Evolutionary conservation across 1,139 yeast genomes (phyloP).

Genomic region (Tardiomyces depauwii): DNA sequence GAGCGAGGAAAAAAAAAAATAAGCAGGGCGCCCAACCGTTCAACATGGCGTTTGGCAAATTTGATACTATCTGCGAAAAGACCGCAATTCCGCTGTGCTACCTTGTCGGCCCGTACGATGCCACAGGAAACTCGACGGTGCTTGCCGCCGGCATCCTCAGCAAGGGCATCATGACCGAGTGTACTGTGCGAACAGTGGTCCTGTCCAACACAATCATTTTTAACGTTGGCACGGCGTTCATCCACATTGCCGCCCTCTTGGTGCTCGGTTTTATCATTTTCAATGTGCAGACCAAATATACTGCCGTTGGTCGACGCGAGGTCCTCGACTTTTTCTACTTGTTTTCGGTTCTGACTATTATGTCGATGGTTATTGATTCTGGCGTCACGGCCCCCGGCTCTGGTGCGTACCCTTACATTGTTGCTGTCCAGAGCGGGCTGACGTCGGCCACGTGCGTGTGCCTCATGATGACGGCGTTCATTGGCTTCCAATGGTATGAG

Average conservation of each 20-base stretch:
- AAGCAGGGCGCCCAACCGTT: too few relatives aligned
- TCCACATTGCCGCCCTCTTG: constrained; percentile 63
- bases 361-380: constrained; percentile 72
- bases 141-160: constrained; percentile 23
- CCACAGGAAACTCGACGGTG: constrained; percentile 14
- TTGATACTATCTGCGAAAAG: constrained; percentile 51
- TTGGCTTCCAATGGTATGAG: constrained; percentile 87
- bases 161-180: constrained; percentile 57
- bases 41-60: constrained; percentile 46
- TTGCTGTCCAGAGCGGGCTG: constrained; percentile 66
- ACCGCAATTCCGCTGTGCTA: constrained; percentile 75
- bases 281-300: constrained; percentile 71
- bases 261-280: constrained; percentile 63
- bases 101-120: constrained; percentile 37
- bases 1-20: too few relatives aligned
- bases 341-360: constrained; percentile 44
- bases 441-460: constrained; percentile 62
- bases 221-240: constrained; percentile 81
- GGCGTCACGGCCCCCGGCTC: constrained; percentile 90
- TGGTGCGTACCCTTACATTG: constrained; percentile 65
- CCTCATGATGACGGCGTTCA: constrained; percentile 59
- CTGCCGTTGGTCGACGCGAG: constrained; percentile 89
- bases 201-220: constrained; percentile 86
- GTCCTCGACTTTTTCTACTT: constrained; percentile 65
- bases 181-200: constrained; percentile 80